These are phyloP conservation scores for Nicotiana attenuata DNA, from an alignment of 257 asterid species.

Conservation along the genomic window DNA sequence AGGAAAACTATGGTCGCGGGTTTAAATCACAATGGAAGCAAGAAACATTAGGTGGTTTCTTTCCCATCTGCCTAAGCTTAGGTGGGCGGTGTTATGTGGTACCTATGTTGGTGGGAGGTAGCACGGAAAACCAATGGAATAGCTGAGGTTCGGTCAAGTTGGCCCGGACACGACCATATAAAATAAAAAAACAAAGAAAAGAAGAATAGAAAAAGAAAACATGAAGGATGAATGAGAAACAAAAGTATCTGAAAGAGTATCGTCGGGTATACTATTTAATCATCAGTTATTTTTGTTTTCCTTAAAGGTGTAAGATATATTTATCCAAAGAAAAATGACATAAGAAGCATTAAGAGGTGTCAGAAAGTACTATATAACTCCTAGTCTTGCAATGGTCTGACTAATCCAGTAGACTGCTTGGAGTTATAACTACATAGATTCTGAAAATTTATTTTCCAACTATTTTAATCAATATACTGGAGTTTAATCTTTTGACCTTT, in stretches of 20 bases:
- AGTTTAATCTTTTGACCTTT: background rate
- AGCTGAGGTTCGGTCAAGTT: too few species aligned
- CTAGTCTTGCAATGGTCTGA: background rate
- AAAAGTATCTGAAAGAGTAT: background rate
- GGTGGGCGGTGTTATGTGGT: too few species aligned
- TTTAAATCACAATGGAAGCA: too few species aligned
- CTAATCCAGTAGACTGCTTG: background rate
- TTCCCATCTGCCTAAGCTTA: too few species aligned
- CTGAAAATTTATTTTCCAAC: background rate
- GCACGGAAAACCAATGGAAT: too few species aligned
- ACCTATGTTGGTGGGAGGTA: too few species aligned
- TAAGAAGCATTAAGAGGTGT: background rate
- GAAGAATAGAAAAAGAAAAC: background rate
- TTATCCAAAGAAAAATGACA: background rate
- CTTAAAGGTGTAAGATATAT: background rate
- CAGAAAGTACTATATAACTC: background rate
- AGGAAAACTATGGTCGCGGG: too few species aligned
- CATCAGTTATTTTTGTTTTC: background rate
- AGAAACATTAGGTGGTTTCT: too few species aligned
- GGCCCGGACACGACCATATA: too few species aligned
- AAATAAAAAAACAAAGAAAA: background rate
- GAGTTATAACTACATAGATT: background rate
- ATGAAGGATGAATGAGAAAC: background rate
- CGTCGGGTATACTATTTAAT: background rate
- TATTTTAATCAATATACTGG: background rate